Conservation (phyloP, 1,284 basidiomycete species). For the Pseudozyma thailandica region DNA sequence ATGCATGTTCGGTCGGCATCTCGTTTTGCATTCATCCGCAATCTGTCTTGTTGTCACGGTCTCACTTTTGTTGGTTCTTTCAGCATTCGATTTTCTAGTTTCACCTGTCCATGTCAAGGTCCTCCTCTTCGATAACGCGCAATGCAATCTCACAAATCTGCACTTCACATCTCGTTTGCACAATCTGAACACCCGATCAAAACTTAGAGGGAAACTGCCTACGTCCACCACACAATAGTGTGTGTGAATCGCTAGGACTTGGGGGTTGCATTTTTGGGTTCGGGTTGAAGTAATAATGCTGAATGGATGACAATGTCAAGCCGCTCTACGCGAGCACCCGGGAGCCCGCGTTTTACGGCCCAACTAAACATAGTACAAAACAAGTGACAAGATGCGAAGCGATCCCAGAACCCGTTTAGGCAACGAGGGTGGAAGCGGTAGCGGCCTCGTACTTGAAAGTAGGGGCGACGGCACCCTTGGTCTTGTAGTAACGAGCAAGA, state of each 20-base stretch:
- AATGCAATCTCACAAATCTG: not conserved
- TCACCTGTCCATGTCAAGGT: not conserved
- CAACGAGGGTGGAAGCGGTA: slow-evolving; percentile 68
- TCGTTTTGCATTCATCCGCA: not conserved
- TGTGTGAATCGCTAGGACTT: slow-evolving; percentile 16
- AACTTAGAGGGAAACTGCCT: slow-evolving; percentile 10
- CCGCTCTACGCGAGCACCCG: slow-evolving; percentile 1
- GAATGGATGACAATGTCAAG: slow-evolving; percentile 5
- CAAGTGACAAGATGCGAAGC: not conserved
- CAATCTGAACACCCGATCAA: not conserved
- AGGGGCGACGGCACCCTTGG: slow-evolving; percentile 94
- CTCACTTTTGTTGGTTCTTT: not conserved
- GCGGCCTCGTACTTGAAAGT: slow-evolving; percentile 79
- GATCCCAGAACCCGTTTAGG: slow-evolving; percentile 46
- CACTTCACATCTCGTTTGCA: not conserved
- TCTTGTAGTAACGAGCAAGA: slow-evolving; percentile 94
- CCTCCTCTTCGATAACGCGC: not conserved
- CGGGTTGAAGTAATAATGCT: slow-evolving; percentile 8
- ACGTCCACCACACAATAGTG: slow-evolving; percentile 7
- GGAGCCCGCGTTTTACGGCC: not conserved
- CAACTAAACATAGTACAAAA: slow-evolving; percentile 29
- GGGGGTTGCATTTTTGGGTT: slow-evolving; percentile 26
- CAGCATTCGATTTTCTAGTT: not conserved
- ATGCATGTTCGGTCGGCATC: slow-evolving; percentile 7
- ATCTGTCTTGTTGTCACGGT: not conserved